These are phyloP conservation scores for Thyridium curvatum DNA, from an alignment of 2,329 filamentous ascomycete species.

Conservation along the genomic window DNA sequence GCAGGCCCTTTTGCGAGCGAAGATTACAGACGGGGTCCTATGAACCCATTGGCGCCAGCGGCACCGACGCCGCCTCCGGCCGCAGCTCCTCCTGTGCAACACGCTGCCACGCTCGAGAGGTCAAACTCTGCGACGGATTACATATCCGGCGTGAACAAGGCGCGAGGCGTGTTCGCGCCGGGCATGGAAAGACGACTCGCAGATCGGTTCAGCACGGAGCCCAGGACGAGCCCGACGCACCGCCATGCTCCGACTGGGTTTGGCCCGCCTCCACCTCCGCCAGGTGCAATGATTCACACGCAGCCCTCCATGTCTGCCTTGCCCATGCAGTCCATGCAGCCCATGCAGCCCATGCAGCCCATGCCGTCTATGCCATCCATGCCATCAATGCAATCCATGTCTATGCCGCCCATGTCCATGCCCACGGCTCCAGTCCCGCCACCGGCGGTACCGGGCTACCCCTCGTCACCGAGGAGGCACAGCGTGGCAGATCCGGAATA, in stretches of 20 bases:
- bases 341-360: constrained; percentile 12
- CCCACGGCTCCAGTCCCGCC: constrained; percentile 26
- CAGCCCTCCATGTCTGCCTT: neutral
- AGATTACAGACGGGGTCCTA: constrained; percentile 39
- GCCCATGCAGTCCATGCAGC: constrained; percentile 14
- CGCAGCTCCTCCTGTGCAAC: constrained; percentile 1
- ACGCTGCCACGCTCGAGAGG: constrained; percentile 25
- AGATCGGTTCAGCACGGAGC: constrained; percentile 40
- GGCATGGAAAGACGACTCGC: constrained; percentile 41
- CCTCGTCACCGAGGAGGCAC: constrained; percentile 24
- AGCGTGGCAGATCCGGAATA: constrained; percentile 32
- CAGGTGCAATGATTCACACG: constrained; percentile 2
- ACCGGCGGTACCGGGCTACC: constrained; percentile 15
- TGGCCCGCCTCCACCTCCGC: constrained; percentile 12
- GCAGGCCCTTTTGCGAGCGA: constrained; percentile 56
- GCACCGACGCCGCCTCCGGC: neutral
- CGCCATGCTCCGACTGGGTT: constrained; percentile 9
- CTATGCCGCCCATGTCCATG: constrained; percentile 9
- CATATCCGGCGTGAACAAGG: constrained; percentile 33
- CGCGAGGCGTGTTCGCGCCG: constrained; percentile 26
- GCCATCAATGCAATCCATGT: no score
- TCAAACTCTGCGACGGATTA: constrained; percentile 31
- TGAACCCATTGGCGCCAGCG: constrained; percentile 9
- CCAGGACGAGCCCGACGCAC: constrained; percentile 22
- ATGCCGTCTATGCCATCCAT: constrained; percentile 9